Percentiles rank a stretch among this genome's conserved stretches.
Evolutionary conservation across 2,329 filamentous ascomycete species (phyloP).

Genomic region (Xylariaceae sp.): DNA sequence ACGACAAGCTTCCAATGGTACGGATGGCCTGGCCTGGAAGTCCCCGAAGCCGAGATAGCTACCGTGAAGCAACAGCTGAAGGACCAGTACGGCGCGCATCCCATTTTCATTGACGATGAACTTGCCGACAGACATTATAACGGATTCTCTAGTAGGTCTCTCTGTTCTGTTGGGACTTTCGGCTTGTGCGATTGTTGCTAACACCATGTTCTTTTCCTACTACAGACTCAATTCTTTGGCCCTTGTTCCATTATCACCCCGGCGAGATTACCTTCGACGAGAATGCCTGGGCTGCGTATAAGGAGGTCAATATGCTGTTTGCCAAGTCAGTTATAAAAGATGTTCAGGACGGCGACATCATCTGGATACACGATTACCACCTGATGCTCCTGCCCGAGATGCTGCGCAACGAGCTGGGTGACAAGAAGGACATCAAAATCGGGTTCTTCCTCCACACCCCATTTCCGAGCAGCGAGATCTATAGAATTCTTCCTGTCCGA

Average conservation of each 20-base stretch:
- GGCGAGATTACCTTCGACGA: conserved; percentile 98
- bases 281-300: conserved; percentile 89
- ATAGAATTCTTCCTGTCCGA: conserved; percentile 89
- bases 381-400: conserved; percentile 95
- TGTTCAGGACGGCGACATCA: conserved; percentile 88
- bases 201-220: conserved; percentile 10
- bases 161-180: not conserved
- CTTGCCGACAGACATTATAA: conserved; percentile 96
- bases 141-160: conserved; percentile 83
- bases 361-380: conserved; percentile 99
- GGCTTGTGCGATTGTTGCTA: conserved; percentile 1
- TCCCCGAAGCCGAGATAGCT: conserved; percentile 80
- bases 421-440: conserved; percentile 88
- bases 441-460: conserved; percentile 98
- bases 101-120: conserved; percentile 92
- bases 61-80: conserved; percentile 77
- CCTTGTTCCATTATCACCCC: conserved; percentile 97
- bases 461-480: conserved; percentile 96
- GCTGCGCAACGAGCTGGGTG: conserved; percentile 86
- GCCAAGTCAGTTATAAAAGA: conserved; percentile 85
- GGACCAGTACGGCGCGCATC: conserved; percentile 85
- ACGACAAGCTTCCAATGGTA: conserved; percentile 98
- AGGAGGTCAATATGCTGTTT: conserved; percentile 89
- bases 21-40: conserved; percentile 92
- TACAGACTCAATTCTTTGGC: conserved; percentile 94